Percentiles rank a stretch among this genome's conserved stretches.
These are phyloP conservation scores for Andrographis paniculata DNA, from an alignment of 305 asterid species.

Conservation along the genomic window DNA sequence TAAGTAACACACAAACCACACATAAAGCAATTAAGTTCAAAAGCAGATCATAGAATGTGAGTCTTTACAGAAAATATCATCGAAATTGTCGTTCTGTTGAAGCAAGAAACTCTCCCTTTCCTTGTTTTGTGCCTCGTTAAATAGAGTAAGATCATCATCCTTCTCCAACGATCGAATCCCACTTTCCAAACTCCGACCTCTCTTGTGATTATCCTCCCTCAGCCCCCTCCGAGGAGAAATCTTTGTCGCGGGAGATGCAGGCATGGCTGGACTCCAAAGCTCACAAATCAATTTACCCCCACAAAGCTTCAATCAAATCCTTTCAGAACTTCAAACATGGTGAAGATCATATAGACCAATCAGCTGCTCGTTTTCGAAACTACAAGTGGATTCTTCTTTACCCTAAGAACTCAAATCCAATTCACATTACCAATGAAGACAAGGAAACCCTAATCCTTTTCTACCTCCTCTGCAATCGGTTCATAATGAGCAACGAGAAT, in stretches of 20 bases:
- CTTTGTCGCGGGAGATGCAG: constrained; percentile 79
- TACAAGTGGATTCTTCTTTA: background rate
- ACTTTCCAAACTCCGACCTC: constrained; percentile 89
- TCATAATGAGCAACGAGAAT: constrained; percentile 10
- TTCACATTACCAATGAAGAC: constrained; percentile 21
- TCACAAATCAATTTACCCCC: constrained; percentile 16
- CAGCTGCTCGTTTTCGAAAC: background rate
- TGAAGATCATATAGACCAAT: constrained; percentile 16
- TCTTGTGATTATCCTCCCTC: constrained; percentile 67
- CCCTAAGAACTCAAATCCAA: constrained; percentile 19
- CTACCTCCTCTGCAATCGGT: constrained; percentile 11
- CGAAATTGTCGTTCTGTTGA: constrained; percentile 72
- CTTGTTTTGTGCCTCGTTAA: constrained; percentile 83
- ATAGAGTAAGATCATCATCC: constrained; percentile 88
- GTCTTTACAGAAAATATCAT: constrained; percentile 71
- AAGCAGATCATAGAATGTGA: constrained; percentile 15
- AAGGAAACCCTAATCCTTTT: constrained; percentile 11
- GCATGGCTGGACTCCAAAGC: constrained; percentile 47
- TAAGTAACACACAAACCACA: too few relatives aligned
- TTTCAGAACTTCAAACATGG: constrained; percentile 23
- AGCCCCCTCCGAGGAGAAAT: constrained; percentile 77
- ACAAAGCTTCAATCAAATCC: constrained; percentile 25
- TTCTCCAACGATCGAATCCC: constrained; percentile 47
- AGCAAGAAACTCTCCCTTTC: constrained; percentile 86
- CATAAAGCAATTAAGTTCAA: constrained; percentile 12